A percentile compares a stretch with the other conserved stretches of the same genome.
Evolutionary conservation across 352 stramenopile species (phyloP).

Genomic region (Globisporangium iwayamae): DNA sequence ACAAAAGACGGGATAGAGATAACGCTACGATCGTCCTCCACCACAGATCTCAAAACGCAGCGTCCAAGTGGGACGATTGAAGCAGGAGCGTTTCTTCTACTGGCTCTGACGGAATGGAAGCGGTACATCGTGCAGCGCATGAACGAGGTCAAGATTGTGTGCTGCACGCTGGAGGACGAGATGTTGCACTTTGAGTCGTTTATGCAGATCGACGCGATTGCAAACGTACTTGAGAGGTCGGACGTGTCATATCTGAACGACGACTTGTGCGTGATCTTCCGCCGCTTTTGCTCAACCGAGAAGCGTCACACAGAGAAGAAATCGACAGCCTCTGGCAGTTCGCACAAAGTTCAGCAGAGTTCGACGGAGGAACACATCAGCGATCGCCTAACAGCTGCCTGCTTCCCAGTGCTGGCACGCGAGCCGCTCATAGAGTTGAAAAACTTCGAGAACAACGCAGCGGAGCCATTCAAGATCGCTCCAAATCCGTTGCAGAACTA

Average conservation of each 20-base stretch:
- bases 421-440: constrained; percentile 44
- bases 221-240: constrained; percentile 48
- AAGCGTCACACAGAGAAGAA: constrained; percentile 4
- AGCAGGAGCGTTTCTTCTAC: constrained; percentile 49
- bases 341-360: not conserved
- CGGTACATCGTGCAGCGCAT: constrained; percentile 65
- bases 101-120: constrained; percentile 66
- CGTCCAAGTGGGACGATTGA: constrained; percentile 27
- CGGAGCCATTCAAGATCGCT: constrained; percentile 35
- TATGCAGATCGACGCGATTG: constrained; percentile 47
- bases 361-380: constrained; percentile 36
- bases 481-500: constrained; percentile 39
- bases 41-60: constrained; percentile 8
- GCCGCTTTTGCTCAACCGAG: constrained; percentile 56
- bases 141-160: constrained; percentile 62
- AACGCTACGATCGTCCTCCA: not conserved
- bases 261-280: constrained; percentile 60
- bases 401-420: constrained; percentile 46
- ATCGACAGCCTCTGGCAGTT: constrained; percentile 5
- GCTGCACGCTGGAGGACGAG: constrained; percentile 54
- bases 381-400: constrained; percentile 59
- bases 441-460: constrained; percentile 31
- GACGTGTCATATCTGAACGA: constrained; percentile 44
- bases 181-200: constrained; percentile 48
- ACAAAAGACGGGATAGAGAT: not conserved